Evolutionary conservation across 2,329 filamentous ascomycete genomes (phyloP).

Genomic region (Beauveria bassiana): DNA sequence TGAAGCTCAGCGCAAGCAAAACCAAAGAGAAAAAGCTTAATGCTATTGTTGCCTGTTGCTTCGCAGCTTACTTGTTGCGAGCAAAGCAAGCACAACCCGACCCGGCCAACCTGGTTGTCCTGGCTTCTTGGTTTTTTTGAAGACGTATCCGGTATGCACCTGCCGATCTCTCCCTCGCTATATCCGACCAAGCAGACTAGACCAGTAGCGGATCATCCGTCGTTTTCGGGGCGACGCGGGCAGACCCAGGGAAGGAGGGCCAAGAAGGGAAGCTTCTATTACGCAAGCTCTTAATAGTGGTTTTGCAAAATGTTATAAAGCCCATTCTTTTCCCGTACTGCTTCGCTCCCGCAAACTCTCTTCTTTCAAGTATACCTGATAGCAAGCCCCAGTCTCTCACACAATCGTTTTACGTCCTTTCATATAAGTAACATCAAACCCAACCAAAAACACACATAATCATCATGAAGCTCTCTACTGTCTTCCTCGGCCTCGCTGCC

Average conservation of each 20-base stretch:
- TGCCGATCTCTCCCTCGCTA: not conserved
- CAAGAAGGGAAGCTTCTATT: not conserved
- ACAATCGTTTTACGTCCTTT: not conserved
- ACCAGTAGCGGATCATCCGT: slow-evolving; percentile 3
- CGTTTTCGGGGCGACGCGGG: not conserved
- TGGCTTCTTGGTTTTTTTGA: not conserved
- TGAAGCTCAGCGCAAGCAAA: not conserved
- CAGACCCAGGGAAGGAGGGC: not conserved
- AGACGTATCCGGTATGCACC: slow-evolving; percentile 1
- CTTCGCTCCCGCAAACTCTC: not conserved
- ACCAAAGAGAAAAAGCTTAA: not conserved
- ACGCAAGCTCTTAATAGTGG: not conserved
- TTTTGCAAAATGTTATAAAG: not conserved
- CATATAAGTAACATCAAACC: not conserved
- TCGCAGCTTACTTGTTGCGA: not conserved
- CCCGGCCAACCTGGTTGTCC: not conserved
- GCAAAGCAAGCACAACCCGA: not conserved
- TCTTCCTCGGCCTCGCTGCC: slow-evolving; percentile 9
- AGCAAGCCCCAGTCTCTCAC: not conserved
- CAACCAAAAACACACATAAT: not conserved
- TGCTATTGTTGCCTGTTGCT: not conserved
- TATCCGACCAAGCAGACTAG: not conserved
- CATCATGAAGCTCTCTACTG: slow-evolving; percentile 11
- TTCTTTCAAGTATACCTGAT: not conserved
- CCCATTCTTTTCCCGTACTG: not conserved